Evolutionary conservation across 306 rosid genomes (phyloP), one percentile per base, ranked within the genome.

Genomic region (Lablab purpureus): DNA sequence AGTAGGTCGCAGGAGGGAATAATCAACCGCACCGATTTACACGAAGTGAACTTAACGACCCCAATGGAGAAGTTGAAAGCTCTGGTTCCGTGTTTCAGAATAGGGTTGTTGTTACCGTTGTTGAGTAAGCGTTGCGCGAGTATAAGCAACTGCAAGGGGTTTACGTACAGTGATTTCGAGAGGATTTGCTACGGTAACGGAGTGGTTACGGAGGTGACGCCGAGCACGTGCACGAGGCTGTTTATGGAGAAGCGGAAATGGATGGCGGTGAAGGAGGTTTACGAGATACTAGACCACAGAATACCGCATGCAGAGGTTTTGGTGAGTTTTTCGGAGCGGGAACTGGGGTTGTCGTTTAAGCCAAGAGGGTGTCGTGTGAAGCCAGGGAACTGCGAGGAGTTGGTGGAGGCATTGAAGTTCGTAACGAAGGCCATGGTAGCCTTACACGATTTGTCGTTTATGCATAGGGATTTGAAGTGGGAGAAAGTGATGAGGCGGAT

Each of bases 361-460:
- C 99, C 99, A 3, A 66, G 99, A 63, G 99, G 97, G 46, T 83
- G 87, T 62, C 83, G 55, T 11, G 37, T 84, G 6, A 93, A 80
- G 66, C 99, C 98, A 0, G 51, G 75, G 0, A 91, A 52, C 49
- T 84, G 63, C 6, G 94, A 91, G 2, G 87, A 93, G 18, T 72
- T 95, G 0, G 91, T 91, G 4, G 99, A 95, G 63, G 97, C 94
- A 0, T 78, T 95, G 2, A 95, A 88, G 85, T 83, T 68, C 79
- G 97, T 95, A 58, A 95, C 98, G 4, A 95, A 93, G 58, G 92
- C 99, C 0, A 41, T 95, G 17, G 97, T 95, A 32, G 98, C 98
- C 0, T 21, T 95, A 0, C 99, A 95, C 83, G 99, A 95, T 85
- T 58, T 93, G 76, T 92, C 94, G 22, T 95, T 95, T 78, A 95